Percentiles rank a stretch among this genome's conserved stretches.
phyloP scores from a whole-genome alignment of 768 basidiomycete genomes.

The Hortiboletus campestris region DNA sequence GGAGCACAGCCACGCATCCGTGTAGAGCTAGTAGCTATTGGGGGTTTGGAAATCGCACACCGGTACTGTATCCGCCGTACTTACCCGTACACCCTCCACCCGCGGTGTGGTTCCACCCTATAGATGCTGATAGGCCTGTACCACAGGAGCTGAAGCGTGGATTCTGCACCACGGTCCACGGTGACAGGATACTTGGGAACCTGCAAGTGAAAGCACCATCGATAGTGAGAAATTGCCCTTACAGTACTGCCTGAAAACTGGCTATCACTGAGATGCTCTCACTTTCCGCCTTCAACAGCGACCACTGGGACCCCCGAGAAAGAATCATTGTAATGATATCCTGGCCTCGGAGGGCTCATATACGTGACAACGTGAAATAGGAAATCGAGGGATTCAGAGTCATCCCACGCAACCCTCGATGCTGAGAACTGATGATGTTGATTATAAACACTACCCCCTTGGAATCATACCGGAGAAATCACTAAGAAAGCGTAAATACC shows the following conservation, averaged over 20 bases:
- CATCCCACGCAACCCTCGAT: slow-evolving; percentile 3
- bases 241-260: slow-evolving; percentile 14
- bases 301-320: background rate
- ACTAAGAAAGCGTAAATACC: slow-evolving; percentile 18
- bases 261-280: background rate
- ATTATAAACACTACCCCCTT: background rate
- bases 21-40: too few relatives aligned
- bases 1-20: too few relatives aligned
- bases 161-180: background rate
- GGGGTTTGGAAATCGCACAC: too few relatives aligned
- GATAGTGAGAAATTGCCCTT: slow-evolving; percentile 13
- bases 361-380: slow-evolving; percentile 6
- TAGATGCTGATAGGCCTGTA: slow-evolving; percentile 12
- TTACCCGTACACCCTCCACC: too few relatives aligned
- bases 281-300: background rate
- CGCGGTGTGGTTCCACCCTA: too few relatives aligned
- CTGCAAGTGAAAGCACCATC: background rate
- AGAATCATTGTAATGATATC: background rate
- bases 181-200: slow-evolving; percentile 12
- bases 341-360: background rate
- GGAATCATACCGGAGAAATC: slow-evolving; percentile 9
- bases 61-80: too few relatives aligned
- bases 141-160: background rate
- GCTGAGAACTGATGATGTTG: slow-evolving; percentile 1
- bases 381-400: background rate